A percentile compares a stretch with the other conserved stretches of the same genome.
Evolutionary conservation across 495 filamentous ascomycete genomes (phyloP).

Genomic region (Jackrogersella multiformis): DNA sequence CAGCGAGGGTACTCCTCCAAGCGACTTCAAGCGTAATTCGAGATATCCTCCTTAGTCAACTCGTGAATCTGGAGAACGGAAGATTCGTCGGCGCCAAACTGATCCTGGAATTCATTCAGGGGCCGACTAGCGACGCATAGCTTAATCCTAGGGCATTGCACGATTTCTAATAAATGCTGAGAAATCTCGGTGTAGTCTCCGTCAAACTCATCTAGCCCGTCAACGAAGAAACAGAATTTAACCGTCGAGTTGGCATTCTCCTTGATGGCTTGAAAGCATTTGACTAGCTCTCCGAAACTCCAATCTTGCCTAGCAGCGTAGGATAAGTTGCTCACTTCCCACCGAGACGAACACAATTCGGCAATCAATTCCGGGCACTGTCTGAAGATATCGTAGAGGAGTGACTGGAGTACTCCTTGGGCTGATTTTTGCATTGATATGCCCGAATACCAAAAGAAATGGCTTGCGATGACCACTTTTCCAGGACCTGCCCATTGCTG

Average conservation of each 20-base stretch:
- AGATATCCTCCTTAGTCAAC: slow-evolving; percentile 11
- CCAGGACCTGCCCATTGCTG: not conserved
- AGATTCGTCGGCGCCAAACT: slow-evolving; percentile 39
- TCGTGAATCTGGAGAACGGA: slow-evolving; percentile 8
- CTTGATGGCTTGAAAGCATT: not conserved
- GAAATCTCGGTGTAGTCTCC: not conserved
- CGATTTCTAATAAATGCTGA: not conserved
- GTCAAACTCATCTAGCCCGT: too few species aligned
- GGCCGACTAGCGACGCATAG: slow-evolving; percentile 62
- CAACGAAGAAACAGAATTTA: not conserved
- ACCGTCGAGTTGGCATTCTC: not conserved
- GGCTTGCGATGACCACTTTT: not conserved
- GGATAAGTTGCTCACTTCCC: not conserved
- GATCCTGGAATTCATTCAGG: slow-evolving; percentile 54
- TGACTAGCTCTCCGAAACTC: not conserved
- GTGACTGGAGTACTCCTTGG: not conserved
- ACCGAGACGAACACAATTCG: not conserved
- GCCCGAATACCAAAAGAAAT: not conserved
- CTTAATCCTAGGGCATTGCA: not conserved
- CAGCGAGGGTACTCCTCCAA: slow-evolving; percentile 19
- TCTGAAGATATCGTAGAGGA: not conserved
- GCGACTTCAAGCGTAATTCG: not conserved
- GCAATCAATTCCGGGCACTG: not conserved
- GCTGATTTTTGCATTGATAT: not conserved
- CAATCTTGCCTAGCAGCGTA: not conserved